Base-by-base conservation (phyloP, 805 yeast species). In the Starmerella riodocensis region DNA sequence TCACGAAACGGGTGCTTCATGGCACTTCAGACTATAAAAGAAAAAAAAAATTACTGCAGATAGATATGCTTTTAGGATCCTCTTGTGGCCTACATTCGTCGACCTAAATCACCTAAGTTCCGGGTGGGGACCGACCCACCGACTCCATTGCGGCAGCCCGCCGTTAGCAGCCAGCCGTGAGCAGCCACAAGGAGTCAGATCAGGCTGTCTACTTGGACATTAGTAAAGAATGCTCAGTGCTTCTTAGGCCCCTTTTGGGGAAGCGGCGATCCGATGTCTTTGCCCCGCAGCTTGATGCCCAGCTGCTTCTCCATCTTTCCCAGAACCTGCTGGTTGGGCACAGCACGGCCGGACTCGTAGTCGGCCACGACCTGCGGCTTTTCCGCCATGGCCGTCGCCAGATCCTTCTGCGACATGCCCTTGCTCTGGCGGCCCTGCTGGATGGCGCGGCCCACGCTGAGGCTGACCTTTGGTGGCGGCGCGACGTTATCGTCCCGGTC, bases 221-320 rank as follows among this genome's bases (percentile, higher is more conserved):
- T 22, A 22, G 24, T 9, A 6, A 17, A 16, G 20, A 4, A 14
- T 3, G 36, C n/a, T 37, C 41, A 54, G 50, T 62, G 57, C 60
- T 65, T 65, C 58, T 65, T 65, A 25, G 66, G 60, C 13, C 63
- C 65, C 30, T 62, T 61, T 3, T 43, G 26, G n/a, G 49, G 44
- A 51, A 91, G 69, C 25, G 97, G 94, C 54, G 77, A 75, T 47
- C 98, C 98, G 55, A 91, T 80, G 62, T 78, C 80, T 67, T 88
- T 86, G 58, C 98, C 98, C 67, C 97, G 76, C 58, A 91, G 74
- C 66, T 85, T 91, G 48, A 91, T 79, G 51, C 97, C 97, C 53
- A 91, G 69, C 30, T 79, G 93, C 63, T 95, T 74, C 67, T 91
- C 97, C 61, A 91, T 65, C 67, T 91, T 91, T 40, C 79, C 86